Percentiles rank a stretch among this genome's conserved stretches.
phyloP scores from a whole-genome alignment of 768 basidiomycete species.

The Rhizopogon rudus region DNA sequence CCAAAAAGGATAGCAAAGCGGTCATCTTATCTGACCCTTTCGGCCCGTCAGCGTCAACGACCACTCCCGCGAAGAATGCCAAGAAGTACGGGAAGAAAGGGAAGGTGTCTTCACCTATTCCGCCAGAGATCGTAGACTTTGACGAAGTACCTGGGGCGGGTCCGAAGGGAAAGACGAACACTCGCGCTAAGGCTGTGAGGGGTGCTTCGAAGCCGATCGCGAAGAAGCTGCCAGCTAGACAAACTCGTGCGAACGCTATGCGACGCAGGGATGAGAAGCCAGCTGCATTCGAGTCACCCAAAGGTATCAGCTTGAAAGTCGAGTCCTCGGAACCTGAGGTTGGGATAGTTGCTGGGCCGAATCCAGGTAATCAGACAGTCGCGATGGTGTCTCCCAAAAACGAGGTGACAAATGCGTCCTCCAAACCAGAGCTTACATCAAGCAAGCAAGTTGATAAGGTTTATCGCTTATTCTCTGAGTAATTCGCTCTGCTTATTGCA shows the following conservation, averaged over 20 bases:
- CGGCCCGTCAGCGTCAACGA: background rate
- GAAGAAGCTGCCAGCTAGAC: background rate
- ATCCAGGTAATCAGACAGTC: background rate
- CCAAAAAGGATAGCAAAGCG: background rate
- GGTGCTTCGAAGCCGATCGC: constrained; percentile 11
- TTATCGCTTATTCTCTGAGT: background rate
- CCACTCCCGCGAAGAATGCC: constrained; percentile 6
- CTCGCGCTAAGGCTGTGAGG: constrained; percentile 13
- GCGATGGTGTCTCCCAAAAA: background rate
- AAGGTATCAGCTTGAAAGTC: background rate
- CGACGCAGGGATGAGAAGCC: constrained; percentile 17
- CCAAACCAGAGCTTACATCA: background rate
- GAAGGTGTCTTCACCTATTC: constrained; percentile 26
- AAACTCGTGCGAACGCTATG: constrained; percentile 19
- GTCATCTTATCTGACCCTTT: background rate
- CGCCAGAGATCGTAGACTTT: constrained; percentile 18
- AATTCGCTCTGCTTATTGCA: background rate
- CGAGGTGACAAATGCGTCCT: background rate
- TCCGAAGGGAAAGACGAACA: background rate
- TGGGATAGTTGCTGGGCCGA: background rate
- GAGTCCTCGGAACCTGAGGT: background rate
- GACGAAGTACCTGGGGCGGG: constrained; percentile 26
- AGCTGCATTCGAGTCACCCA: background rate
- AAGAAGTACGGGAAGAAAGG: constrained; percentile 32
- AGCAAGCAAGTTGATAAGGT: background rate